Conservation (phyloP, 2,329 filamentous ascomycete genomes). For the Aspergillus piperis region DNA sequence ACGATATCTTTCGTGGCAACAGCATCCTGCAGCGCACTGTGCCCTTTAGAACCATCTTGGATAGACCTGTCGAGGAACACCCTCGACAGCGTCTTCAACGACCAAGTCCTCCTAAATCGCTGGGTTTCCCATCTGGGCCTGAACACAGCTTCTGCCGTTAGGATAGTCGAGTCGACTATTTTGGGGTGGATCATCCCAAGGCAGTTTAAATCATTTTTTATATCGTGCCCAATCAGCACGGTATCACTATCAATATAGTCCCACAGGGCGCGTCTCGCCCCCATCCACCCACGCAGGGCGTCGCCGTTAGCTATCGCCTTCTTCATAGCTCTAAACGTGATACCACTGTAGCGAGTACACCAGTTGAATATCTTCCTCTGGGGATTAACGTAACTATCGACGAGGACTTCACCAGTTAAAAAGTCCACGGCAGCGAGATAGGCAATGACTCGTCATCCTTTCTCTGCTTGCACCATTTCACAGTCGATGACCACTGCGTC, state of each 20-base stretch:
- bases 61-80: slow-evolving; percentile 42
- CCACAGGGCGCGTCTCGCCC: slow-evolving; percentile 48
- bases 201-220: slow-evolving; percentile 49
- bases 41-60: slow-evolving; percentile 39
- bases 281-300: slow-evolving; percentile 45
- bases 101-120: slow-evolving; percentile 29
- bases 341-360: slow-evolving; percentile 44
- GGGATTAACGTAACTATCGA: slow-evolving; percentile 48
- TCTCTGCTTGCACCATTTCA: slow-evolving; percentile 48
- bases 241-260: slow-evolving; percentile 47
- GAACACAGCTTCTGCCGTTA: slow-evolving; percentile 40
- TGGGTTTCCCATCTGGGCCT: neutral
- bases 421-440: slow-evolving; percentile 48
- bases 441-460: slow-evolving; percentile 35
- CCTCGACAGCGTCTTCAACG: slow-evolving; percentile 39
- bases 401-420: slow-evolving; percentile 49
- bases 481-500: slow-evolving; percentile 50
- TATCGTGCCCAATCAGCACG: slow-evolving; percentile 52
- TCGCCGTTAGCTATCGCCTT: slow-evolving; percentile 32
- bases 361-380: slow-evolving; percentile 36
- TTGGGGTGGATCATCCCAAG: slow-evolving; percentile 46
- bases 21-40: slow-evolving; percentile 54
- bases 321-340: slow-evolving; percentile 35
- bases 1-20: slow-evolving; percentile 53
- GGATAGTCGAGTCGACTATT: slow-evolving; percentile 49